Conservation (phyloP, 2,329 filamentous ascomycete species). For the Cryoendolithus antarcticus region DNA sequence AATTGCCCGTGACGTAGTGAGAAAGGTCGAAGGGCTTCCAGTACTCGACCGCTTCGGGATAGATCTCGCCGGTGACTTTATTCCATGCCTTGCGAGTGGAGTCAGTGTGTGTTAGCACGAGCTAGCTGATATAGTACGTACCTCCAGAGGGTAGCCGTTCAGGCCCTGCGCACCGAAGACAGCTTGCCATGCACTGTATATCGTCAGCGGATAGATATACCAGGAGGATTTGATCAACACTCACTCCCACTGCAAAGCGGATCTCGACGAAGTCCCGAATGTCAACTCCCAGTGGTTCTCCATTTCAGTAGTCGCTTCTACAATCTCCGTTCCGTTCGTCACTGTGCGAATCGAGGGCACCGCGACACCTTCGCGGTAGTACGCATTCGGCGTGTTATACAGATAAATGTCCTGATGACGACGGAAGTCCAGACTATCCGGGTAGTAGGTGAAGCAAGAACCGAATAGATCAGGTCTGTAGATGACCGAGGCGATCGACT, state of each 20-base stretch:
- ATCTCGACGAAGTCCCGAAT: constrained; percentile 24
- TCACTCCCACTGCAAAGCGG: constrained; percentile 24
- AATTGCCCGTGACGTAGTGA: constrained; percentile 23
- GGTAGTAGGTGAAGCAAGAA: constrained; percentile 26
- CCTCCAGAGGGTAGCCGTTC: constrained; percentile 27
- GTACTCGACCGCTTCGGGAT: constrained; percentile 24
- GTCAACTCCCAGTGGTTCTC: constrained; percentile 29
- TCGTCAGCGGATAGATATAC: neutral
- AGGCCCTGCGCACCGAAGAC: constrained; percentile 26
- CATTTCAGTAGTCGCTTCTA: constrained; percentile 17
- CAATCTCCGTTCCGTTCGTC: constrained; percentile 17
- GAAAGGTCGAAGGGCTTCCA: constrained; percentile 27
- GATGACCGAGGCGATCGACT: constrained; percentile 24
- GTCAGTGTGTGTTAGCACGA: neutral
- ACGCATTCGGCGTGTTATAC: constrained; percentile 22
- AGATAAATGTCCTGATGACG: constrained; percentile 27
- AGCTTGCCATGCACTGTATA: constrained; percentile 21
- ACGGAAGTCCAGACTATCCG: constrained; percentile 24
- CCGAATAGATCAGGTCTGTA: constrained; percentile 28
- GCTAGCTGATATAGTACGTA: neutral
- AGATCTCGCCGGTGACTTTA: constrained; percentile 28
- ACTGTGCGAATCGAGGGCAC: constrained; percentile 22
- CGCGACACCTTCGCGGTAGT: constrained; percentile 14
- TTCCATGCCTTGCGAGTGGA: constrained; percentile 19
- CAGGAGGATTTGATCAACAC: neutral